Conservation (phyloP, 2,329 filamentous ascomycete species). For the Monosporascus sp. region DNA sequence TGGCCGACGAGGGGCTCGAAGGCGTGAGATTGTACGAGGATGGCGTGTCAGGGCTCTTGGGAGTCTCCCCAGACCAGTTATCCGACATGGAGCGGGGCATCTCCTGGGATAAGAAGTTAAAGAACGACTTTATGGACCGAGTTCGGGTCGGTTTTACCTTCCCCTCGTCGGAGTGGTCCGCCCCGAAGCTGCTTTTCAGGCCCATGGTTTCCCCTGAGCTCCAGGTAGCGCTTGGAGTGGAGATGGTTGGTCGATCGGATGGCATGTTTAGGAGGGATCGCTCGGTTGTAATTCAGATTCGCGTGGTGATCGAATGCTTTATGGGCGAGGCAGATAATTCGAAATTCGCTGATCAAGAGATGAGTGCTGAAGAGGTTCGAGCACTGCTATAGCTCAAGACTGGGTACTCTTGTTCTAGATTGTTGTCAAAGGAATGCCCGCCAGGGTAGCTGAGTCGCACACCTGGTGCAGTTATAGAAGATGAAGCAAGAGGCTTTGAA, state of each 20-base stretch:
- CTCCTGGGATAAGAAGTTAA: conserved; percentile 6
- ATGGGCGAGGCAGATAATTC: background rate
- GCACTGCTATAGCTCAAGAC: conserved; percentile 1
- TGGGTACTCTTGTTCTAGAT: background rate
- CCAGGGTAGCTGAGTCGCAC: background rate
- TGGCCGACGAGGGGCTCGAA: background rate
- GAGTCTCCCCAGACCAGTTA: conserved; percentile 8
- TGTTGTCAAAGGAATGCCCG: background rate
- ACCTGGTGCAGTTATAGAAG: background rate
- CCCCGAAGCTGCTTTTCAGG: conserved; percentile 21
- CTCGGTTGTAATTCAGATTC: background rate
- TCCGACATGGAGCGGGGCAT: background rate
- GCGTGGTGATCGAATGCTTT: background rate
- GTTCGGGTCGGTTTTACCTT: conserved; percentile 15
- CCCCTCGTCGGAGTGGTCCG: conserved; percentile 15
- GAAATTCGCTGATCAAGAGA: background rate
- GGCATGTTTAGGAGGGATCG: conserved; percentile 14
- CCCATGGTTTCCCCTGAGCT: conserved; percentile 9
- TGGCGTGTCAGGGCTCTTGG: conserved; percentile 2
- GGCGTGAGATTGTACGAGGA: conserved; percentile 6
- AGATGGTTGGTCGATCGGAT: conserved; percentile 10
- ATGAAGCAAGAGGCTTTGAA: background rate
- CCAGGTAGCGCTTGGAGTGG: conserved; percentile 9
- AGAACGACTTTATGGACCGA: background rate
- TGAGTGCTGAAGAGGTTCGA: background rate